Base-by-base conservation (phyloP, 208 protist species). In the Trypanosomatidae sp. region DNA sequence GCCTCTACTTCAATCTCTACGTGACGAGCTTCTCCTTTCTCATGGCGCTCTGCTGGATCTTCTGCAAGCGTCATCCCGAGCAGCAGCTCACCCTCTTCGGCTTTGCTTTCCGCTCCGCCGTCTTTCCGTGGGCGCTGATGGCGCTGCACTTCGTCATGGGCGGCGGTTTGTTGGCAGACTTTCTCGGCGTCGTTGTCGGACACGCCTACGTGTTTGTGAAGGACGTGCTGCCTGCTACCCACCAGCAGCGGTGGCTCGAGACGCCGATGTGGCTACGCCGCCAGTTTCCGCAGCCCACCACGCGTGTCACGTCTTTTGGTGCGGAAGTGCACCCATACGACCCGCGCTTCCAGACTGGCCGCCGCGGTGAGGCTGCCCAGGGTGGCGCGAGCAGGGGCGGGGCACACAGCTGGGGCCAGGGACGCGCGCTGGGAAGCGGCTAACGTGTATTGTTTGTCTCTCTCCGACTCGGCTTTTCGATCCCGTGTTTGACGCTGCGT, bases 41-140 rank as follows among this genome's bases (percentile, higher is more conserved):
- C 19, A 91, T 95, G 83, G 71, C 87, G 5, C 81, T 97, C 22
- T 94, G 90, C 74, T 97, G 93, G 91, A 81, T 95, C n/a, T 95
- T 92, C 67, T 97, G 91, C 84, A 94, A 94, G 77, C 89, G 93
- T 22, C 83, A 96, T 71, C 84, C 88, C 0, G 80, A 85, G 59
- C 53, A 84, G 52, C 69, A 71, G 28, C 79, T 95, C 41, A 81
- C 75, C 2, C 73, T 97, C 30, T 96, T 92, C 67, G 83, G 83
- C 30, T 97, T 97, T 59, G 79, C 87, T 10, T 97, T 95, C 70
- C 73, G 78, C 46, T 86, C 93, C 36, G 75, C 73, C 19, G 77
- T 88, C 6, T 97, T 97, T 68, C 93, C 93, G 25, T 97, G 93
- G 91, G 80, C 89, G 44, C 65, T 97, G 44, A 76, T 92, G 58